Base-by-base conservation (phyloP, 495 filamentous ascomycete species). In the Sabuloglossum arenarium region DNA sequence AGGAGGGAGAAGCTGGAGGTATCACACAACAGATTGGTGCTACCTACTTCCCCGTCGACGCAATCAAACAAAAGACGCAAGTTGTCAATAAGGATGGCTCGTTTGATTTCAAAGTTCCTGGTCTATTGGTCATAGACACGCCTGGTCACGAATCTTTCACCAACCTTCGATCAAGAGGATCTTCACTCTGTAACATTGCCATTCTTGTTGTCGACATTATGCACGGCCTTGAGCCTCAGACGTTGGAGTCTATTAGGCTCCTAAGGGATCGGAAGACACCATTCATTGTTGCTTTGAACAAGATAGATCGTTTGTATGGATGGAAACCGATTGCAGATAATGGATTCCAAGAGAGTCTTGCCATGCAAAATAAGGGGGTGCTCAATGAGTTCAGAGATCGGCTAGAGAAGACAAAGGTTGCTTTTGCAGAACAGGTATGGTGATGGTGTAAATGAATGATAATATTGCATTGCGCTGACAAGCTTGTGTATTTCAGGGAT, bases 81-180 rank as follows among this genome's bases (percentile, higher is more conserved):
- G 91, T 97, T 11, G 86, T 99, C 61, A 97, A 99, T 73, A 73
- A 78, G 63, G 89, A 96, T 60, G 81, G 82, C 61, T 75, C 73
- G 42, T 97, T 99, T 70, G 85, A 95, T 54, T 94, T 95, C 80
- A 97, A 96, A 74, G 86, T 97, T 23, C 93, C 93, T 24, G 93
- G 93, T 77, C 79, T 99, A 32, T 71, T 99, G 59, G 81, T 99
- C 60, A 99, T 99, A 65, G 93, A 99, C 73, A 99, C 93, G 6
- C 93, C 93, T 62, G 93, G 93, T 73, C 93, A 99, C 86, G 93
- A 99, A 76, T 97, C 91, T 61, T 99, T 99, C 79, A 93, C 90
- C 55, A 99, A 99, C 71, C 68, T 99, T 58, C 85, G 93, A 57
- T 95, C 88, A 56, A 78, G 93, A 70, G 93, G 93, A 68, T 95